Percentiles rank a stretch among this genome's conserved stretches.
Conservation (phyloP, 2,329 filamentous ascomycete genomes). For the Diaporthe vexans region DNA sequence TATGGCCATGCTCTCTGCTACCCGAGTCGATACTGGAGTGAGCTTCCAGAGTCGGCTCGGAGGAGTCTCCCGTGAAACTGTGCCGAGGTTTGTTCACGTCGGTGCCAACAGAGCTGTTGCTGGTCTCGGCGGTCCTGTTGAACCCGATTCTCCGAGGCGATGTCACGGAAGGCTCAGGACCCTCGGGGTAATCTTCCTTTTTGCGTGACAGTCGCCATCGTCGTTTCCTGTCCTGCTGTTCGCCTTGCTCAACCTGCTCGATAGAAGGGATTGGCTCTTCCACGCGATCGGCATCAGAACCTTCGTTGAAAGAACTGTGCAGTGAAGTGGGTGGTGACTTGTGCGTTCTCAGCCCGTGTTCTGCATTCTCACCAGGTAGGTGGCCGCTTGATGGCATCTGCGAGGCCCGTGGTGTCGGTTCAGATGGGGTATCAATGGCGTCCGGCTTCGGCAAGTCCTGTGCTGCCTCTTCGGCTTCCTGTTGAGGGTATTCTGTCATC, state of each 20-base stretch:
- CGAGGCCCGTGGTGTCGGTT: conserved; percentile 62
- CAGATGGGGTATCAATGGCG: conserved; percentile 54
- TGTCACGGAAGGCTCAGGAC: conserved; percentile 57
- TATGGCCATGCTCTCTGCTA: conserved; percentile 52
- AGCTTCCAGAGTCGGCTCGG: conserved; percentile 61
- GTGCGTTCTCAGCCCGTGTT: conserved; percentile 70
- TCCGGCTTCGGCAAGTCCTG: conserved; percentile 43
- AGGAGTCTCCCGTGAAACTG: conserved; percentile 66
- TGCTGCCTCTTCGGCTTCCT: conserved; percentile 36
- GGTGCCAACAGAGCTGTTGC: conserved; percentile 78
- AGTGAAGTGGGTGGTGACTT: conserved; percentile 83
- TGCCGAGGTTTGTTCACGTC: conserved; percentile 63
- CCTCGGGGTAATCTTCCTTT: conserved; percentile 68
- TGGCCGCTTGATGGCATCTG: conserved; percentile 59
- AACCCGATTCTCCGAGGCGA: conserved; percentile 65
- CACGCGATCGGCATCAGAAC: conserved; percentile 82
- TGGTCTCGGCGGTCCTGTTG: conserved; percentile 74
- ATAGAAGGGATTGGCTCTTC: conserved; percentile 66
- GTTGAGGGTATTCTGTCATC: conserved; percentile 38
- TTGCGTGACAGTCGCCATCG: conserved; percentile 80
- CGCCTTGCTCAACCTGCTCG: conserved; percentile 51
- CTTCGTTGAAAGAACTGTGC: conserved; percentile 83
- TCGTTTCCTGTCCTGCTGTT: conserved; percentile 74
- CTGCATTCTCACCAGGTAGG: conserved; percentile 61
- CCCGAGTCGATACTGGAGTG: conserved; percentile 54